Evolutionary conservation across 2,329 filamentous ascomycete genomes (phyloP), one percentile per base, ranked within the genome.

Genomic region (Verticillium dahliae): DNA sequence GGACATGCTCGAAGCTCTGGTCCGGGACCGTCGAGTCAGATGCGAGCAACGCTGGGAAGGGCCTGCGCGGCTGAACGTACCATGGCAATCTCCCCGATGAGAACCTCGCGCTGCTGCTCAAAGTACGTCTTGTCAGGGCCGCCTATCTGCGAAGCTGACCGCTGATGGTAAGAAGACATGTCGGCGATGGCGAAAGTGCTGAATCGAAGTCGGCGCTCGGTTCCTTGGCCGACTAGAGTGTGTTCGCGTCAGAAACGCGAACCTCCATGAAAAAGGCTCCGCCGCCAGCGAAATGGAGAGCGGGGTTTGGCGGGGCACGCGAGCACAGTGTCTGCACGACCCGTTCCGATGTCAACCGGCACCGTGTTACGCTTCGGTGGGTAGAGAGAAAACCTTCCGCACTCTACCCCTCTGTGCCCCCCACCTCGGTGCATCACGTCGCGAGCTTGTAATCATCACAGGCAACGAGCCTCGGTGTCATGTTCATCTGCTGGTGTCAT

Each of bases 1-100:
- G 88, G 62, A 97, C 92, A 70, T 95, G 88, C 70, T 98, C 95
- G 72, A 99, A 85, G 75, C 81, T 86, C 85, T 89, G 13, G 35
- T 10, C 6, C 5, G 66, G 37, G 14, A 7, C 35, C 34, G 31
- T 61, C 27, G 60, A 37, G 52, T 39, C 22, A 62, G 59, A n/a
- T n/a, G 27, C 4, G 27, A 31, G 27, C 4, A 37, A 14, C 37
- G 37, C 7, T 5, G 37, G 15, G 39, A 9, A 18, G 13, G n/a
- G n/a, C 15, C 3, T 18, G 15, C 13, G 15, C 34, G 35, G 38
- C 13, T 13, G 18, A 15, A 70, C 77, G 56, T 69, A 91, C 90
- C 77, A 87, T 81, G 63, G 88, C 89, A 68, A 93, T 91, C 67
- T 93, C 90, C 56, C 82, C 80, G 4, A 93, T 80, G 35, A 93